Percentiles rank a stretch among this genome's conserved stretches.
Evolutionary conservation across 2,329 filamentous ascomycete genomes (phyloP).

Genomic region (Neofusicoccum ribis): DNA sequence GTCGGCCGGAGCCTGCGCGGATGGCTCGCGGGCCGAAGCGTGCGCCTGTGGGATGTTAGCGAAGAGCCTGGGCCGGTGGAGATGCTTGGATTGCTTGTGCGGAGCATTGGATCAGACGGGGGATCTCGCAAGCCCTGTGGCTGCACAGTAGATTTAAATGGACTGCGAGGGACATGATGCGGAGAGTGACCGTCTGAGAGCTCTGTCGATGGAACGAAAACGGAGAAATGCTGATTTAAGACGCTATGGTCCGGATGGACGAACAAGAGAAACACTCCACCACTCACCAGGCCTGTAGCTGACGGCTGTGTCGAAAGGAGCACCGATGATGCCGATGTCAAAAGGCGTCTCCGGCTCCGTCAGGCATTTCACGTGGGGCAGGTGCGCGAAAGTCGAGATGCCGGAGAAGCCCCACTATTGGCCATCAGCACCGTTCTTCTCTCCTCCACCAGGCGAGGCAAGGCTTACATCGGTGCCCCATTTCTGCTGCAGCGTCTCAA

Average conservation of each 20-base stretch:
- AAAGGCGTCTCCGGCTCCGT: slow-evolving; percentile 46
- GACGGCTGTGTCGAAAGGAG: slow-evolving; percentile 52
- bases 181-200: too few species aligned
- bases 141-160: too few species aligned
- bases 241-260: too few species aligned
- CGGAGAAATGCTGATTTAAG: too few species aligned
- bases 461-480: slow-evolving; percentile 42
- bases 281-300: slow-evolving; percentile 44
- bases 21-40: slow-evolving; percentile 88
- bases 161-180: too few species aligned
- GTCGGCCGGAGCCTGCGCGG: slow-evolving; percentile 76
- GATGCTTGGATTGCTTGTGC: too few species aligned
- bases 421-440: slow-evolving; percentile 26
- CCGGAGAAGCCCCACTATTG: slow-evolving; percentile 66
- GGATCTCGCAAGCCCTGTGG: too few species aligned
- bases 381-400: slow-evolving; percentile 59
- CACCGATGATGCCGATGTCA: slow-evolving; percentile 52
- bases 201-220: too few species aligned
- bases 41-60: slow-evolving; percentile 33
- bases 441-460: not conserved
- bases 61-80: not conserved
- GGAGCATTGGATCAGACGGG: not conserved
- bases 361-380: slow-evolving; percentile 50
- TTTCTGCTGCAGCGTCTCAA: slow-evolving; percentile 39
- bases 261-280: not conserved